These are phyloP conservation scores for Epithele typhae DNA, from an alignment of 768 basidiomycete genomes.

Conservation along the genomic window DNA sequence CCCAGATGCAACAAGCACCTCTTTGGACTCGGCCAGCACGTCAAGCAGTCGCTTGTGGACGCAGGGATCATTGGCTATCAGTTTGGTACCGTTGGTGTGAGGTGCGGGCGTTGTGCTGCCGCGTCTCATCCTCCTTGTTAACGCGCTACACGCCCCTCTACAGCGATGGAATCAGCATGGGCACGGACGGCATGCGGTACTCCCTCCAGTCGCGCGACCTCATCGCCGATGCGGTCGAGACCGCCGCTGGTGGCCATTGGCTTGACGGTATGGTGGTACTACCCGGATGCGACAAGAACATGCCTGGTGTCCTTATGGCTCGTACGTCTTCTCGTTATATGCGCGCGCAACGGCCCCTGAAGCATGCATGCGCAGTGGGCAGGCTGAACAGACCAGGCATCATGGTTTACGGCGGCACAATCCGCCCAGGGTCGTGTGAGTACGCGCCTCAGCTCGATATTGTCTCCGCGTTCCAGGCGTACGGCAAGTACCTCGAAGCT, in stretches of 20 bases:
- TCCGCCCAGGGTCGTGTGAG: conserved; percentile 88
- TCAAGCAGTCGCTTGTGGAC: conserved; percentile 74
- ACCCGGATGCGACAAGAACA: conserved; percentile 99
- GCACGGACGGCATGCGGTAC: conserved; percentile 88
- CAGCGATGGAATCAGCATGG: conserved; percentile 98
- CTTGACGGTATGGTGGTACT: conserved; percentile 97
- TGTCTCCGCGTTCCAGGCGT: conserved; percentile 96
- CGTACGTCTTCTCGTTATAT: conserved; percentile 45
- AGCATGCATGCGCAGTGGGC: conserved; percentile 55
- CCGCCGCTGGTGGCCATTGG: conserved; percentile 95
- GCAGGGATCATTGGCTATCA: conserved; percentile 88
- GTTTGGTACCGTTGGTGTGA: conserved; percentile 93
- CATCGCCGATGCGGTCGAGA: conserved; percentile 96
- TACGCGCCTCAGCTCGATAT: conserved; percentile 88
- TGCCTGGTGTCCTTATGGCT: conserved; percentile 99
- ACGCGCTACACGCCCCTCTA: background rate
- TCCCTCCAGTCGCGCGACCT: conserved; percentile 98
- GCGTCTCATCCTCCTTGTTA: background rate
- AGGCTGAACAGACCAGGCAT: conserved; percentile 92
- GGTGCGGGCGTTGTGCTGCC: conserved; percentile 4
- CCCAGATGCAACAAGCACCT: conserved; percentile 94
- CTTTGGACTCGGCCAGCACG: conserved; percentile 79
- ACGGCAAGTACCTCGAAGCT: conserved; percentile 91
- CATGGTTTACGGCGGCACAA: conserved; percentile 98
- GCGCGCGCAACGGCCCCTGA: background rate